Base-by-base conservation (phyloP, 352 stramenopile species). In the Blastocystis sp. region DNA sequence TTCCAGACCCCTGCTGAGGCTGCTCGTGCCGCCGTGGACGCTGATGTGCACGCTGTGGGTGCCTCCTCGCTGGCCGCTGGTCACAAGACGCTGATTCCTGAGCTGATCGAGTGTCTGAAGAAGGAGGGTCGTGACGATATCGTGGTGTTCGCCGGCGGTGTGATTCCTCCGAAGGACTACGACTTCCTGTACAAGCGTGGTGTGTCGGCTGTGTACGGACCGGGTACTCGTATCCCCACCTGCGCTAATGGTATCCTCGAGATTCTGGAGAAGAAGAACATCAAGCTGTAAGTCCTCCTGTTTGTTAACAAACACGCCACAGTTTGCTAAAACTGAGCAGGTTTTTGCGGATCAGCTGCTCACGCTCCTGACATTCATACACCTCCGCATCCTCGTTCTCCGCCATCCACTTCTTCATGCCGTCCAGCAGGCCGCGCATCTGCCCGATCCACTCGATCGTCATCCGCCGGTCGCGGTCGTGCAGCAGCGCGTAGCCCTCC, bases 91-190 rank as follows among this genome's bases (percentile, higher is more conserved):
- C 91, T 98, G 9, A 92, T 98, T 43, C 95, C 95, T 9, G 92
- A 93, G 42, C 91, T 98, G 52, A 95, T 98, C 69, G 90, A 95
- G 61, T 95, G 94, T 57, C 90, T 98, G 21, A 95, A 95, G 88
- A 92, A 94, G n/a, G 90, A 93, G 89, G 95, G 95, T 66, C 95
- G 93, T 38, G 93, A 94, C 45, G 91, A 98, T 90, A 97, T 98
- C 84, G 71, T 97, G 24, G 95, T 98, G 74, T 93, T 98, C 52
- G 95, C 93, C 76, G 95, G 96, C 65, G 96, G 96, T 48, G 95
- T 98, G 7, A 98, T 98, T 89, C 96, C 96, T 63, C 95, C 93
- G 34, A 91, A 96, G 91, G 96, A 98, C 90, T 98, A 98, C 89
- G 92, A 98, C 60, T 97, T 97, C 90, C 90, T 98, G 48, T 95